phyloP scores from a whole-genome alignment of 495 filamentous ascomycete genomes.

The Aspergillus bridgeri region DNA sequence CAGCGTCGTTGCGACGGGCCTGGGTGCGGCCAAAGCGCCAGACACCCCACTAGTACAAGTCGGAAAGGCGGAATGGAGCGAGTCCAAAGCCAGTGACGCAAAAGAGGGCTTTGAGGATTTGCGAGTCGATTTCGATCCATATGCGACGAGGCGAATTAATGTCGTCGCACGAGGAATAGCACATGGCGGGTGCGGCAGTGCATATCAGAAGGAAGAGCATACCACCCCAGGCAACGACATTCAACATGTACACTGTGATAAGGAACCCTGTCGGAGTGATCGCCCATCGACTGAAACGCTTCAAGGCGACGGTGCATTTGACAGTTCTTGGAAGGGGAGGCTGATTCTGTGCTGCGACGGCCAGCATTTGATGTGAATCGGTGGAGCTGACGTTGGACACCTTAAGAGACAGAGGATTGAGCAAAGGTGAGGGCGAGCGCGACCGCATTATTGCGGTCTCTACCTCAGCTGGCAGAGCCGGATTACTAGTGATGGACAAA shows the following conservation, averaged over 20 bases:
- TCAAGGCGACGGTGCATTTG: neutral
- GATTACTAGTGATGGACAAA: neutral
- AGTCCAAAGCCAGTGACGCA: slow-evolving; percentile 84
- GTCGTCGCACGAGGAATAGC: slow-evolving; percentile 66
- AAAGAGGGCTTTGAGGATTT: slow-evolving; percentile 81
- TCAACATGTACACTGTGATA: slow-evolving; percentile 73
- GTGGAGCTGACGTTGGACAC: neutral
- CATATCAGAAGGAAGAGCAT: slow-evolving; percentile 84
- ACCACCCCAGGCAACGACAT: slow-evolving; percentile 81
- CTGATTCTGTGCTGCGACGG: neutral
- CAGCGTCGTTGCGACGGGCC: slow-evolving; percentile 45
- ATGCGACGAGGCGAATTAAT: slow-evolving; percentile 68
- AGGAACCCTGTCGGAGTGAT: slow-evolving; percentile 71
- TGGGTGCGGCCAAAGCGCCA: slow-evolving; percentile 55
- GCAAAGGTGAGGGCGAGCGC: neutral
- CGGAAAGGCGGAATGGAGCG: slow-evolving; percentile 80
- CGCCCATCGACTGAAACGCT: slow-evolving; percentile 26
- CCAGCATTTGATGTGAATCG: neutral
- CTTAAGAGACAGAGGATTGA: neutral
- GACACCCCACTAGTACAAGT: slow-evolving; percentile 64
- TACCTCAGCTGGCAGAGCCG: neutral
- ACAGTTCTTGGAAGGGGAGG: neutral
- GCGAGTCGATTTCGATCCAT: slow-evolving; percentile 84
- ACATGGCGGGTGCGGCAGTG: slow-evolving; percentile 77
- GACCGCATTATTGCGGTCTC: neutral